phyloP scores from a whole-genome alignment of 73 alveolate genomes.

The Paramecium pentaurelia region DNA sequence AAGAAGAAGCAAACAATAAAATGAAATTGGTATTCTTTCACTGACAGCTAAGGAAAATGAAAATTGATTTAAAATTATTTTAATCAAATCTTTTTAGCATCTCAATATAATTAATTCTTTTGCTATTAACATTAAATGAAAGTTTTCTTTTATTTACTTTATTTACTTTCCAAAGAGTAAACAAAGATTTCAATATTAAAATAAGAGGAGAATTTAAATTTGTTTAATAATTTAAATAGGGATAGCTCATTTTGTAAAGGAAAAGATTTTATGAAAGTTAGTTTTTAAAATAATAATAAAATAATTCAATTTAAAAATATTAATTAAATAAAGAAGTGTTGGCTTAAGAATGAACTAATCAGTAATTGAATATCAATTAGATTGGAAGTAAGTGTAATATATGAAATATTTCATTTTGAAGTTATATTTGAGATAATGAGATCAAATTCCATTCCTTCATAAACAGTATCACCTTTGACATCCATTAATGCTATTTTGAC shows the following conservation, averaged over 20 bases:
- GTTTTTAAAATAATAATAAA: not conserved
- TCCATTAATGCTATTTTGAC: conserved; percentile 27
- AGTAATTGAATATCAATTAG: not conserved
- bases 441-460: conserved; percentile 34
- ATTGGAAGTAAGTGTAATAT: not conserved
- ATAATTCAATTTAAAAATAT: not conserved
- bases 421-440: not conserved
- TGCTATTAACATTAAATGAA: not conserved
- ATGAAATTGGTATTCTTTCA: not conserved
- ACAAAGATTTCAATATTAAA: not conserved
- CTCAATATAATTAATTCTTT: not conserved
- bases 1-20: not conserved
- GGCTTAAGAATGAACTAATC: not conserved
- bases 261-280: not conserved
- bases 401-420: not conserved
- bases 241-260: not conserved
- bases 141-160: not conserved
- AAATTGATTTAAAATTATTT: not conserved
- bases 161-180: not conserved
- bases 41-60: not conserved
- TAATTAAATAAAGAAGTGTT: not conserved
- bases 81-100: not conserved
- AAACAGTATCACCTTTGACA: not conserved
- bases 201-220: not conserved
- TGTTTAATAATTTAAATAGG: not conserved